Conservation (phyloP, 2,329 filamentous ascomycete species). For the Aspergillus tubingensis region DNA sequence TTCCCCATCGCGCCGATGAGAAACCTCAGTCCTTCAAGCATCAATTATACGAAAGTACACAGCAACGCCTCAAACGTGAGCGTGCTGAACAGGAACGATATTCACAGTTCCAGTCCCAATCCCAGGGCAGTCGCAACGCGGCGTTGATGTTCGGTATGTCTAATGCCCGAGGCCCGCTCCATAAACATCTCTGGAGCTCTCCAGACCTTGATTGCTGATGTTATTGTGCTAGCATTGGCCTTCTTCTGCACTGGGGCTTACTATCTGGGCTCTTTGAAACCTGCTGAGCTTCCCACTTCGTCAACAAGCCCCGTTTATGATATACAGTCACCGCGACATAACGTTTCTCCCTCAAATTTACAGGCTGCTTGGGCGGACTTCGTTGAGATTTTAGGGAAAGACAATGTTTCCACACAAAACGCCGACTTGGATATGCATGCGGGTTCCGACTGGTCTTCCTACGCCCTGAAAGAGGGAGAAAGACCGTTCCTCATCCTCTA, state of each 20-base stretch:
- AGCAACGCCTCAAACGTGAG: slow-evolving; percentile 60
- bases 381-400: slow-evolving; percentile 61
- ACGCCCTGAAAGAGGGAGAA: slow-evolving; percentile 45
- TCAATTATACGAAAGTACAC: slow-evolving; percentile 64
- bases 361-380: slow-evolving; percentile 68
- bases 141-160: slow-evolving; percentile 40
- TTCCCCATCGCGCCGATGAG: slow-evolving; percentile 26
- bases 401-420: slow-evolving; percentile 62
- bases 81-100: slow-evolving; percentile 58
- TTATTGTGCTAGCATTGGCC: slow-evolving; percentile 47
- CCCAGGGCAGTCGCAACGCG: slow-evolving; percentile 40
- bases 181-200: neutral
- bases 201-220: neutral
- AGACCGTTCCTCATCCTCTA: slow-evolving; percentile 67
- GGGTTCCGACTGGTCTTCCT: slow-evolving; percentile 65
- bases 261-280: slow-evolving; percentile 55
- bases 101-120: slow-evolving; percentile 46
- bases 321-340: slow-evolving; percentile 53
- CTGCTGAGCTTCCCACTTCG: slow-evolving; percentile 48
- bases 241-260: slow-evolving; percentile 57
- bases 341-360: slow-evolving; percentile 58
- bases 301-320: slow-evolving; percentile 60
- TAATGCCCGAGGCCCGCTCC: neutral
- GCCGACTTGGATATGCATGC: slow-evolving; percentile 59
- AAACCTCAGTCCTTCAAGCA: slow-evolving; percentile 56